Evolutionary conservation across 2,329 filamentous ascomycete genomes (phyloP), one percentile per base, ranked within the genome.

Genomic region (Thelonectria olida): DNA sequence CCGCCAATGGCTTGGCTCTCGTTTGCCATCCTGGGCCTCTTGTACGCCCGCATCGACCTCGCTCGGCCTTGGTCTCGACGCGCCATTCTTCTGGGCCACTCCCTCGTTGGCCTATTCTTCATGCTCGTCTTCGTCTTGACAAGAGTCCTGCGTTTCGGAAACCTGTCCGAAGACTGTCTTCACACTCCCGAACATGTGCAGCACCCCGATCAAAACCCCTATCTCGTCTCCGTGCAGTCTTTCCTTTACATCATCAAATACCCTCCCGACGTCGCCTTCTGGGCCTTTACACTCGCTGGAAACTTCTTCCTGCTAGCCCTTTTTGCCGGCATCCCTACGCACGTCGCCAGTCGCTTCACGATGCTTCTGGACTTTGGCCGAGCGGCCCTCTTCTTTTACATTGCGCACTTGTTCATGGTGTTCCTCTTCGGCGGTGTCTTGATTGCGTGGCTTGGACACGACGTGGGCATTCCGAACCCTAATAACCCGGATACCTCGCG

Each of bases 221-320:
- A 82, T 45, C 75, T 83, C 15, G 73, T 67, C 5, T 82, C 80
- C 0, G 66, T 70, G 2, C 67, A 70, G 23, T 76, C 80, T 6
- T 83, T 83, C 72, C 80, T 83, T 68, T 83, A 82, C 72, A 65
- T 82, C 42, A 69, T 77, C 64, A 82, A 82, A 67, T 82, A 82
- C 48, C 80, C 81, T 0, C 81, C 81, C 5, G 81, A 83, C 61
- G 73, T 82, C 4, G 79, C 80, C 4, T 82, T 80, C 61, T 80
- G 78, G 74, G 72, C 79, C 4, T 78, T 76, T 34, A 79, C 78
- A 10, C 71, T 82, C 45, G 75, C 76, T 0, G 75, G 64, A 5
- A 82, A 78, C 61, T 67, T 82, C 0, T 61, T 79, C 3, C 68
- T 82, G 0, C 74, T 83, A 0, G 77, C 76, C 1, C 17, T 74